These are phyloP conservation scores for Sonneratia alba DNA, from an alignment of 345 rosid species.

Conservation along the genomic window DNA sequence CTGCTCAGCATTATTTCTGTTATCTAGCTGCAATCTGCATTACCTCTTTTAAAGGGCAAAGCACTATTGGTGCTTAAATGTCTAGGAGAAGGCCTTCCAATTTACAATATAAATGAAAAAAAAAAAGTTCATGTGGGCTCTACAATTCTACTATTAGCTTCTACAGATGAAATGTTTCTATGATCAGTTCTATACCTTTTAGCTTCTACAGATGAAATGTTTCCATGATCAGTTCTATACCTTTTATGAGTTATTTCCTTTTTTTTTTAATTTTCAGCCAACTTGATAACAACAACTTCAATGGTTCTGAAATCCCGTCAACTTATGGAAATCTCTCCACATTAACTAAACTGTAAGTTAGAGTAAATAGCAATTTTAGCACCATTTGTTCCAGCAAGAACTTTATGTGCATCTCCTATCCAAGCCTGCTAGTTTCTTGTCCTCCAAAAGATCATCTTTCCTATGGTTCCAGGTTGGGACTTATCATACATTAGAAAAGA, in stretches of 20 bases:
- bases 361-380: neutral
- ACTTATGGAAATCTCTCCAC: slow-evolving; percentile 45
- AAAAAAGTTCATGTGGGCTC: neutral
- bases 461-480: neutral
- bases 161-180: neutral
- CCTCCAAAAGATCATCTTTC: neutral
- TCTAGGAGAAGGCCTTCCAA: neutral
- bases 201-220: neutral
- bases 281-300: slow-evolving; percentile 77
- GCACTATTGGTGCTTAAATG: neutral
- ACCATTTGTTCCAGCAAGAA: neutral
- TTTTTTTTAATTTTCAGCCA: slow-evolving; percentile 47
- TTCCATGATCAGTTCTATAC: neutral
- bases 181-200: neutral
- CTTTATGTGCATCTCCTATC: neutral
- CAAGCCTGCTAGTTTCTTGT: neutral
- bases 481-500: neutral
- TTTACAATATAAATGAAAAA: no score
- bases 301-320: slow-evolving; percentile 53
- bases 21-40: neutral
- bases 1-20: neutral
- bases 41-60: neutral
- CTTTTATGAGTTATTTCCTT: neutral
- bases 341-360: slow-evolving; percentile 54
- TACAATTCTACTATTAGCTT: neutral